Evolutionary conservation across 345 rosid genomes (phyloP).

Genomic region (Pugionium cornutum): DNA sequence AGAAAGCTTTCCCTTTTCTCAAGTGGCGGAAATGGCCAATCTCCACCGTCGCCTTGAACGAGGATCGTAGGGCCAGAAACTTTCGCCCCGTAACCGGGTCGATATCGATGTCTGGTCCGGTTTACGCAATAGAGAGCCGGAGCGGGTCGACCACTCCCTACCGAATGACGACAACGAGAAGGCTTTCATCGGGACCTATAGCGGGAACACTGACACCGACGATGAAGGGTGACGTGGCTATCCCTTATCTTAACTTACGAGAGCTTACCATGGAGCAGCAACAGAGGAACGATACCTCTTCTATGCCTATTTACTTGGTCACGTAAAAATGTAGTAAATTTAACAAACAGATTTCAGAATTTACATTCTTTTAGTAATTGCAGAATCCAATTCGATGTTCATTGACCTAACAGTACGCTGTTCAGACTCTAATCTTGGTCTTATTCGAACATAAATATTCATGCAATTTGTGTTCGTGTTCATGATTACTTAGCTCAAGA

Average conservation of each 20-base stretch:
- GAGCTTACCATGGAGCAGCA: constrained; percentile 71
- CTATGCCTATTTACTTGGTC: constrained; percentile 65
- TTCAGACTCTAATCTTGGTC: constrained; percentile 7
- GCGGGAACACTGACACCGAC: constrained; percentile 62
- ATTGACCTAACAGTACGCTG: too few species aligned
- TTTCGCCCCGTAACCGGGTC: constrained; percentile 42
- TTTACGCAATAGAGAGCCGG: constrained; percentile 71
- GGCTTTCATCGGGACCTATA: constrained; percentile 67
- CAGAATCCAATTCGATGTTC: too few species aligned
- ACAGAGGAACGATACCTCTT: constrained; percentile 59
- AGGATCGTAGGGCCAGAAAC: constrained; percentile 42
- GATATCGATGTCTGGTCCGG: constrained; percentile 62
- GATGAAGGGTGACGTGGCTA: constrained; percentile 47
- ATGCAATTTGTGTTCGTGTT: not conserved
- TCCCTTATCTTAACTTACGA: constrained; percentile 74
- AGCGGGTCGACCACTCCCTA: constrained; percentile 69
- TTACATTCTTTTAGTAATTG: not conserved
- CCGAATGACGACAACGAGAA: constrained; percentile 44
- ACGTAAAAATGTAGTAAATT: constrained; percentile 36
- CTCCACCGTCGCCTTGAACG: constrained; percentile 26
- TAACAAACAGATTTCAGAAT: too few species aligned
- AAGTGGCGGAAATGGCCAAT: constrained; percentile 56
- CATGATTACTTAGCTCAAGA: too few species aligned
- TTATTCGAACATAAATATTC: constrained; percentile 21
- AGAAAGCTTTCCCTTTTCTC: constrained; percentile 65